Evolutionary conservation across 2,329 filamentous ascomycete species (phyloP).

Genomic region (Scedosporium aurantiacum): DNA sequence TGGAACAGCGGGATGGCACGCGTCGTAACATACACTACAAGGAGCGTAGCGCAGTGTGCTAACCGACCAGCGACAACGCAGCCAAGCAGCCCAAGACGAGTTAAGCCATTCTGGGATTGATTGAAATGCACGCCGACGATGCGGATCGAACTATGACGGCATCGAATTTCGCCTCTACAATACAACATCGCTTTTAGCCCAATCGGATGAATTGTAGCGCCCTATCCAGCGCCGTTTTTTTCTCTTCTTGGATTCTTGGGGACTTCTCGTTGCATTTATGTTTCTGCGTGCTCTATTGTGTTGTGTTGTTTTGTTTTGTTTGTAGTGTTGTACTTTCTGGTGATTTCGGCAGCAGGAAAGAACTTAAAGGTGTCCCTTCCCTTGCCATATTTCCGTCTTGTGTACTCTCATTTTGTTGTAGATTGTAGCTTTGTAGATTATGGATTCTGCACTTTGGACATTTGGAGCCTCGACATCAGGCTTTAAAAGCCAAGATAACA

Average conservation of each 20-base stretch:
- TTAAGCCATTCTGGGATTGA: neutral
- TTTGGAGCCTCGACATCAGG: neutral
- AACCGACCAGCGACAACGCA: neutral
- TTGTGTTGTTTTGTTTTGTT: neutral
- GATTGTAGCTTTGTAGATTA: neutral
- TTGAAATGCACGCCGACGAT: neutral
- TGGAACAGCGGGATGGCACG: neutral
- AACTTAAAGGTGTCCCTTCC: neutral
- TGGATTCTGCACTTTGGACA: neutral
- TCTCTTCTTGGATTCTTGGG: neutral
- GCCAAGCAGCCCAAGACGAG: neutral
- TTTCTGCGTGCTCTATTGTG: neutral
- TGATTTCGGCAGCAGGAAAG: neutral
- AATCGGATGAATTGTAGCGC: neutral
- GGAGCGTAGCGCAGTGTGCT: neutral
- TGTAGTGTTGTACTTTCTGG: neutral
- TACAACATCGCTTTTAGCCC: neutral
- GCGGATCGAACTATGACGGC: neutral
- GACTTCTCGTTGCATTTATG: neutral
- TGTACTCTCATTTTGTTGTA: neutral
- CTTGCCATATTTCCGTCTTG: neutral
- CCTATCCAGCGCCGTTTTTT: too few species aligned
- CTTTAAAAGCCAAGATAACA: neutral
- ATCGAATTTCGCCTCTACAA: neutral
- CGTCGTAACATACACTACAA: neutral